These are phyloP conservation scores for Neofusicoccum laricinum DNA, from an alignment of 2,329 filamentous ascomycete genomes.

Conservation along the genomic window DNA sequence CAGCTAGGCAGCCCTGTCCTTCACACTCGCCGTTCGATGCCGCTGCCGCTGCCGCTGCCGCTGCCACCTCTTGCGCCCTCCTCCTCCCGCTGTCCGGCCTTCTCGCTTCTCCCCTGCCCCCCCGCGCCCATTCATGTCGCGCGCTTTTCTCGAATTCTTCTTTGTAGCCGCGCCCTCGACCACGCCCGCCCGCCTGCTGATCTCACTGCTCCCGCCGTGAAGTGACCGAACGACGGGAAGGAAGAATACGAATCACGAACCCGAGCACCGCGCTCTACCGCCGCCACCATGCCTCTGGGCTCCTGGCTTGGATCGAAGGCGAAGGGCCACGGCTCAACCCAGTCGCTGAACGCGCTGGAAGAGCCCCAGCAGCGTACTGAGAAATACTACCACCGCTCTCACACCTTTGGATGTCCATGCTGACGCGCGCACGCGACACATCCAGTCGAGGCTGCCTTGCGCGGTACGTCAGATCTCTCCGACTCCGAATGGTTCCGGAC, in stretches of 20 bases:
- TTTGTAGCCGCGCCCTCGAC: background rate
- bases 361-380: conserved; percentile 56
- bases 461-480: conserved; percentile 32
- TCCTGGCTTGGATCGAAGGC: conserved; percentile 36
- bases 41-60: conserved; percentile 14
- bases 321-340: conserved; percentile 43
- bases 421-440: conserved; percentile 20
- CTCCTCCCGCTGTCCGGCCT: background rate
- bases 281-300: conserved; percentile 10
- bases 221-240: background rate
- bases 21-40: background rate
- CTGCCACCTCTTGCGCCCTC: background rate
- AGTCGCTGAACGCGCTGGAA: conserved; percentile 55
- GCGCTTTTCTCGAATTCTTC: background rate
- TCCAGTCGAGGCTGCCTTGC: conserved; percentile 47
- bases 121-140: background rate
- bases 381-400: background rate
- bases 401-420: conserved; percentile 5
- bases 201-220: background rate
- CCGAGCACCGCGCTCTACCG: background rate
- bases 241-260: background rate
- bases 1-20: background rate
- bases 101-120: too few species aligned
- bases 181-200: background rate
- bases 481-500: background rate